phyloP scores from a whole-genome alignment of 2,329 filamentous ascomycete species.

The Ambrosiella cleistominuta region DNA sequence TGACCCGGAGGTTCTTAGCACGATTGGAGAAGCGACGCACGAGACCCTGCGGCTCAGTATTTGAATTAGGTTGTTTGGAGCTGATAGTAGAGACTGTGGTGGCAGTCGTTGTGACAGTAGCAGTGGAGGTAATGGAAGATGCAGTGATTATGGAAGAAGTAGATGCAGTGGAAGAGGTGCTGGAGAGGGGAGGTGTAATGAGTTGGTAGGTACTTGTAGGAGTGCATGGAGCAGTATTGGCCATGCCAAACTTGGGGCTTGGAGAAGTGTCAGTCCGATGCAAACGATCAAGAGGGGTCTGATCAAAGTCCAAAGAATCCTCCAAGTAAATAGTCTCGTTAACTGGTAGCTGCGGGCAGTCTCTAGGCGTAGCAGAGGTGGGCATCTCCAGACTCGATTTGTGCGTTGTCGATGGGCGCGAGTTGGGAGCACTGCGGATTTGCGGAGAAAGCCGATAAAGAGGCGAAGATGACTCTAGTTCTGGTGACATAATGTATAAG shows the following conservation, averaged over 20 bases:
- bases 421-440: background rate
- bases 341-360: background rate
- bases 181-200: background rate
- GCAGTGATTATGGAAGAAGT: background rate
- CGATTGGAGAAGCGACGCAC: constrained; percentile 76
- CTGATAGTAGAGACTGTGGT: background rate
- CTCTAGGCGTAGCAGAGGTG: background rate
- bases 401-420: constrained; percentile 3
- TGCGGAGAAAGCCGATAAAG: background rate
- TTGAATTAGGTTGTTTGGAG: background rate
- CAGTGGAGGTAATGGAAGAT: background rate
- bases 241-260: too few species aligned
- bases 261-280: too few species aligned
- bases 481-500: constrained; percentile 1
- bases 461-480: background rate
- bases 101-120: background rate
- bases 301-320: background rate
- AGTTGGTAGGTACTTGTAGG: background rate
- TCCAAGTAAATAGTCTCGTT: background rate
- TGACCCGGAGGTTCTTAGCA: constrained; percentile 44
- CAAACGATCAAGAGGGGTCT: too few species aligned
- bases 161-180: background rate
- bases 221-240: too few species aligned
- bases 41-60: constrained; percentile 31
- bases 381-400: constrained; percentile 1